Evolutionary conservation across 2,329 filamentous ascomycete genomes (phyloP).

Genomic region (Ceratocystis ficicola): DNA sequence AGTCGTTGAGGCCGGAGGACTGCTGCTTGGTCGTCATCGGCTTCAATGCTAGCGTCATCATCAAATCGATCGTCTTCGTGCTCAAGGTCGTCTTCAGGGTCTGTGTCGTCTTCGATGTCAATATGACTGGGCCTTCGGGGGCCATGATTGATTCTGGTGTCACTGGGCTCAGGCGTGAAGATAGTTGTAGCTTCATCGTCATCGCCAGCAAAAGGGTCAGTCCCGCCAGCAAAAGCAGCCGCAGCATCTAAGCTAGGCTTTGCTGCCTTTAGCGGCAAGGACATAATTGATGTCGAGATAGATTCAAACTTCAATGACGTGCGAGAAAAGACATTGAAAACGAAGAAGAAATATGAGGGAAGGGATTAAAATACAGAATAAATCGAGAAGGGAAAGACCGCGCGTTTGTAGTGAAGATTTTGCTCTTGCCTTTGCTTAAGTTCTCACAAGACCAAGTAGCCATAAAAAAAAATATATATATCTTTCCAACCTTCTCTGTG

Average conservation of each 20-base stretch:
- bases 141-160: not conserved
- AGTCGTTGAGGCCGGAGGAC: conserved; percentile 35
- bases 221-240: conserved; percentile 20
- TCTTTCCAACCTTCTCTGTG: not conserved
- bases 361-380: not conserved
- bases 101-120: not conserved
- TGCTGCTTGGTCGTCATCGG: not conserved
- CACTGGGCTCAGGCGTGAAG: not conserved
- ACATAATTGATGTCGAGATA: conserved; percentile 13
- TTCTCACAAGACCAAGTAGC: not conserved
- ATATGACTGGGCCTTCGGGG: not conserved
- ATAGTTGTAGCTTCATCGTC: not conserved
- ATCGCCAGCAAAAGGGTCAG: conserved; percentile 15
- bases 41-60: conserved; percentile 18
- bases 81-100: not conserved
- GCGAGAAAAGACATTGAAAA: not conserved
- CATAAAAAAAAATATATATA: not conserved
- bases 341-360: not conserved
- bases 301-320: not conserved
- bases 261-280: conserved; percentile 14
- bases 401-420: not conserved
- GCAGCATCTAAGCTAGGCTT: conserved; percentile 19
- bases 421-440: not conserved
- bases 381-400: not conserved
- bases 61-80: conserved; percentile 15